Evolutionary conservation across 2,329 filamentous ascomycete genomes (phyloP).

Genomic region (Aspergillus awamori): DNA sequence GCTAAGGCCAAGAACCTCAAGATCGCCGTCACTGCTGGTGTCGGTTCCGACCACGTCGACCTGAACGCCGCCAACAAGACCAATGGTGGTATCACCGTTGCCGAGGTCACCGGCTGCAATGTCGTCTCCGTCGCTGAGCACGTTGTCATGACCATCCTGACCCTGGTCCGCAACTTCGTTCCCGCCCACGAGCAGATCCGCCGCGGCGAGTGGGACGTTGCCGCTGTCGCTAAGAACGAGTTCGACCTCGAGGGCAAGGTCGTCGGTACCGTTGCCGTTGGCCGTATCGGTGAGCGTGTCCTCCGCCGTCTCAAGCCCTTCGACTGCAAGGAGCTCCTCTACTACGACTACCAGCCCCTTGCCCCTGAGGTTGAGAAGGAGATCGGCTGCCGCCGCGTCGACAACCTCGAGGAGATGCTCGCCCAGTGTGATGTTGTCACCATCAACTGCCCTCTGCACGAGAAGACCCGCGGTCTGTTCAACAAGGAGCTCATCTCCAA

Average conservation of each 20-base stretch:
- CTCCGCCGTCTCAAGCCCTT: constrained; percentile 94
- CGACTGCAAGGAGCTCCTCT: constrained; percentile 98
- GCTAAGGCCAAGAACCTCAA: constrained; percentile 99
- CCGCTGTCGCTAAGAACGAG: constrained; percentile 95
- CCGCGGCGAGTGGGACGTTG: constrained; percentile 91
- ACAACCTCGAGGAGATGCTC: constrained; percentile 89
- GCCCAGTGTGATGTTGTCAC: constrained; percentile 95
- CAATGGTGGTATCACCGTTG: constrained; percentile 95
- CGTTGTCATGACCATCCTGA: constrained; percentile 97
- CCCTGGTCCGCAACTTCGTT: constrained; percentile 96
- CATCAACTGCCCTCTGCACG: constrained; percentile 99
- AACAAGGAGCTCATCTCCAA: constrained; percentile 98
- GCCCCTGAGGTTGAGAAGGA: constrained; percentile 83
- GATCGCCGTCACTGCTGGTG: constrained; percentile 94
- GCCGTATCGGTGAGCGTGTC: constrained; percentile 97
- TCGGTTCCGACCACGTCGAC: constrained; percentile 98
- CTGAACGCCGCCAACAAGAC: constrained; percentile 96
- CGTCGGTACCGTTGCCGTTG: constrained; percentile 95
- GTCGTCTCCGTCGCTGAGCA: constrained; percentile 99
- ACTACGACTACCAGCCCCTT: constrained; percentile 99
- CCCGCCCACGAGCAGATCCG: constrained; percentile 94
- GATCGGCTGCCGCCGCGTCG: constrained; percentile 90
- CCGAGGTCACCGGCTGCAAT: constrained; percentile 97
- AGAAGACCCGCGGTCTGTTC: constrained; percentile 94
- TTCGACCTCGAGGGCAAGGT: constrained; percentile 97